Conservation (phyloP, 2,329 filamentous ascomycete genomes). For the Cladosporium sp. region DNA sequence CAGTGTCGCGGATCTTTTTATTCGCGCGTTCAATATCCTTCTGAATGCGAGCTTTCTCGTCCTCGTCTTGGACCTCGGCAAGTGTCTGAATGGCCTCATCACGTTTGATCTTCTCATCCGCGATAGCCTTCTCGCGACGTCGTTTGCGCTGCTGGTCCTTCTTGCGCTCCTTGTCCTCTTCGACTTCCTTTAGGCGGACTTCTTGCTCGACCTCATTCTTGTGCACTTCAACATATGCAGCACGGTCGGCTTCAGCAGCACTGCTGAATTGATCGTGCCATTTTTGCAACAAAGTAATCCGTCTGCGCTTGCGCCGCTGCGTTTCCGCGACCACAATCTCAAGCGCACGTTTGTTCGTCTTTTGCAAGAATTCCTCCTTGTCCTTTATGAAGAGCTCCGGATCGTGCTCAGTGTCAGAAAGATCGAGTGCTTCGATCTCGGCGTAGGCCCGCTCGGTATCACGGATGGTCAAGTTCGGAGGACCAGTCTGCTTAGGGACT, state of each 20-base stretch:
- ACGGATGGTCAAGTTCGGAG: constrained; percentile 37
- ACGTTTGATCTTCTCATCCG: constrained; percentile 82
- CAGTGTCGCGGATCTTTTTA: constrained; percentile 90
- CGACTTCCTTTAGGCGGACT: constrained; percentile 85
- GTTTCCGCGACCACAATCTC: constrained; percentile 65
- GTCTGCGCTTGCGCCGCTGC: constrained; percentile 66
- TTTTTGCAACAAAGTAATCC: constrained; percentile 56
- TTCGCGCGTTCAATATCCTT: constrained; percentile 86
- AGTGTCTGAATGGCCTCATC: constrained; percentile 76
- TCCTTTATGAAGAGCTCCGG: constrained; percentile 33
- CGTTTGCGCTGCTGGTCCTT: constrained; percentile 99
- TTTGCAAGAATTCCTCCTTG: constrained; percentile 54
- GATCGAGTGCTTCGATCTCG: constrained; percentile 65
- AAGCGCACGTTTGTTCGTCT: constrained; percentile 65
- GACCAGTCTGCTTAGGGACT: constrained; percentile 31
- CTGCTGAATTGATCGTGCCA: constrained; percentile 61
- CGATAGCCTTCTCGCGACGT: constrained; percentile 89
- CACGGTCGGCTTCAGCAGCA: constrained; percentile 70
- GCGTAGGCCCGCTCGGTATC: constrained; percentile 60
- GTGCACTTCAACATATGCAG: constrained; percentile 73
- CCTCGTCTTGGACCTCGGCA: constrained; percentile 74
- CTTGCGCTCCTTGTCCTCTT: constrained; percentile 96
- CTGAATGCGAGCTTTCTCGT: constrained; percentile 76
- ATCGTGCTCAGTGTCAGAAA: constrained; percentile 60
- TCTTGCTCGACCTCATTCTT: constrained; percentile 80